Base-by-base conservation (phyloP, 2,329 filamentous ascomycete genomes). In the Calonectria naviculata region DNA sequence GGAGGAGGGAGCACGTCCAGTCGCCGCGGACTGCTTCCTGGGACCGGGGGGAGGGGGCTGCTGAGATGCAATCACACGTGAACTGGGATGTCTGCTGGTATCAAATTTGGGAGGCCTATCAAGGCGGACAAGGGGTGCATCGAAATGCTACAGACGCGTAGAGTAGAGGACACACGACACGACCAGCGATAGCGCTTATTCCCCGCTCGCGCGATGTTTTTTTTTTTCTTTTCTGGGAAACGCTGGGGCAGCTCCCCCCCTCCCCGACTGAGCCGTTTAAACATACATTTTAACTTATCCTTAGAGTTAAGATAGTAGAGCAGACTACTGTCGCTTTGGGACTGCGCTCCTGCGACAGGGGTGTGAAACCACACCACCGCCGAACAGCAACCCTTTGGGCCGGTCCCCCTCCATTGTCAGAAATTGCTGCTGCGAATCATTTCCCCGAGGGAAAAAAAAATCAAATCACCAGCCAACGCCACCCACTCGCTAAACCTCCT, bases 401-500 rank as follows among this genome's bases (percentile, higher is more conserved):
- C 34, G 52, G n/a, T n/a, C n/a, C 52, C 52, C 52, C 52, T 56
- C 52, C 21, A 56, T 56, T 24, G 28, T 17, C 52, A 38, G 52
- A 36, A 56, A 56, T 56, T 36, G 52, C 52, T 56, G 52, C 26
- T 34, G n/a, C 52, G 31, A 10, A 46, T 46, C n/a, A 46, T 46
- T 46, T 46, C 42, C 42, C 42, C 7, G 19, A 28, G 13, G 26
- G 19, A 9, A 19, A 7, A 49, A 15, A 49, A 36, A 6, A 4
- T 15, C 12, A 8, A 24, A 26, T 26, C 42, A n/a, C 42, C n/a
- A 21, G 12, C 42, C 52, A 36, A 56, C 52, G n/a, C 15, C n/a
- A 21, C 8, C 7, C 2, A 12, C 31, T 56, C 52, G 44, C 49
- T 54, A 78, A 68, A 72, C 63, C 68, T 77, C 75, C 44, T 75